These are phyloP conservation scores for Penicillium sclerotiorum DNA, from an alignment of 2,329 filamentous ascomycete species.

Conservation along the genomic window DNA sequence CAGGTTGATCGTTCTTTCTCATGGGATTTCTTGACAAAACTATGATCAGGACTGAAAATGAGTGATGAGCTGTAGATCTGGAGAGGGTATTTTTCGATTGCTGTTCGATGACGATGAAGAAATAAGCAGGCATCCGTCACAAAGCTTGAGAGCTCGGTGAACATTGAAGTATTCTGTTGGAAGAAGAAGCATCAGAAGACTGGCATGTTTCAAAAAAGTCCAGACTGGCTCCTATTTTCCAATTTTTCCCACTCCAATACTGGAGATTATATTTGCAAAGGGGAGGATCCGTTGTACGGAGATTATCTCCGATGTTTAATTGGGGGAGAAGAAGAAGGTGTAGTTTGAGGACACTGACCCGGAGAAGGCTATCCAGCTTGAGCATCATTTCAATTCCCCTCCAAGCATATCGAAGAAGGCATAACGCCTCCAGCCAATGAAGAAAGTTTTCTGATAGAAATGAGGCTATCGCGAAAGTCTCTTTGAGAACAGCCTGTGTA, in stretches of 20 bases:
- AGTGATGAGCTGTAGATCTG: not conserved
- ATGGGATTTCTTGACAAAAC: not conserved
- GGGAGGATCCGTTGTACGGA: not conserved
- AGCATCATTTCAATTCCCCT: slow-evolving; percentile 18
- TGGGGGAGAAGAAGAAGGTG: no score
- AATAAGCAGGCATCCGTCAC: not conserved
- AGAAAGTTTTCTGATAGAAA: slow-evolving; percentile 28
- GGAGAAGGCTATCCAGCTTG: slow-evolving; percentile 21
- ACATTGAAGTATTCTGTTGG: not conserved
- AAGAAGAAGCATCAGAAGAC: not conserved
- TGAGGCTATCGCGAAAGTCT: not conserved
- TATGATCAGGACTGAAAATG: not conserved
- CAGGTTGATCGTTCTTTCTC: not conserved
- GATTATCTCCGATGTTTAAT: not conserved
- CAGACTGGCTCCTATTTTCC: no score
- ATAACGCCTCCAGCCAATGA: slow-evolving; percentile 34
- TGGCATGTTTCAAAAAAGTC: no score
- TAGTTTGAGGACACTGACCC: not conserved
- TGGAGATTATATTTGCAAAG: not conserved
- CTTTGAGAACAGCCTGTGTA: no score
- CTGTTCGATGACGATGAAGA: not conserved
- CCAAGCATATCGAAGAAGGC: slow-evolving; percentile 23
- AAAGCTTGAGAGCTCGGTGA: not conserved
- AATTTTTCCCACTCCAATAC: not conserved
- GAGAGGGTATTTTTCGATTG: not conserved